Conservation (phyloP, 176 grass and related monocot genomes). For the Bonia amplexicaulis region DNA sequence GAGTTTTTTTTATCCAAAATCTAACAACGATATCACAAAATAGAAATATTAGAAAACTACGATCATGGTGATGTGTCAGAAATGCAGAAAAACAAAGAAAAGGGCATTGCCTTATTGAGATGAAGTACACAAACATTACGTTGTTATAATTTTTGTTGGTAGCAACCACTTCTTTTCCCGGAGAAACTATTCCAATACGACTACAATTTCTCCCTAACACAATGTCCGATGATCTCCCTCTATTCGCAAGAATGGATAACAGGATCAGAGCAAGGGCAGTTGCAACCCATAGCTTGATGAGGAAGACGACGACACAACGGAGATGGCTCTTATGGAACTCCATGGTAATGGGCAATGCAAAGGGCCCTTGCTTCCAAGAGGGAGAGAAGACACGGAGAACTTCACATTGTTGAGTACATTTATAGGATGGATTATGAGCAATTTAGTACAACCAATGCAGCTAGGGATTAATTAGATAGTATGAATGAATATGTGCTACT, state of each 20-base stretch:
- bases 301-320: neutral
- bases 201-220: too few species aligned
- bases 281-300: neutral
- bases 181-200: too few species aligned
- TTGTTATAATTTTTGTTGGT: neutral
- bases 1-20: too few species aligned
- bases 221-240: neutral
- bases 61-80: too few species aligned
- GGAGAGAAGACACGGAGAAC: too few species aligned
- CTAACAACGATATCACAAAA: too few species aligned
- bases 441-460: neutral
- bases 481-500: neutral
- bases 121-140: neutral
- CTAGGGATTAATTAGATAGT: neutral
- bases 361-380: neutral
- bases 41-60: too few species aligned
- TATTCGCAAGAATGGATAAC: neutral
- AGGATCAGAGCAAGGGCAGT: neutral
- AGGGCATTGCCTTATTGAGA: neutral
- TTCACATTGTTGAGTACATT: too few species aligned
- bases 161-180: too few species aligned
- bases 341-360: neutral
- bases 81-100: too few species aligned
- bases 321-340: neutral
- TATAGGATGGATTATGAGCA: neutral